A percentile compares a stretch with the other conserved stretches of the same genome.
Conservation (phyloP, 2,329 filamentous ascomycete genomes). For the Monosporascus sp. region DNA sequence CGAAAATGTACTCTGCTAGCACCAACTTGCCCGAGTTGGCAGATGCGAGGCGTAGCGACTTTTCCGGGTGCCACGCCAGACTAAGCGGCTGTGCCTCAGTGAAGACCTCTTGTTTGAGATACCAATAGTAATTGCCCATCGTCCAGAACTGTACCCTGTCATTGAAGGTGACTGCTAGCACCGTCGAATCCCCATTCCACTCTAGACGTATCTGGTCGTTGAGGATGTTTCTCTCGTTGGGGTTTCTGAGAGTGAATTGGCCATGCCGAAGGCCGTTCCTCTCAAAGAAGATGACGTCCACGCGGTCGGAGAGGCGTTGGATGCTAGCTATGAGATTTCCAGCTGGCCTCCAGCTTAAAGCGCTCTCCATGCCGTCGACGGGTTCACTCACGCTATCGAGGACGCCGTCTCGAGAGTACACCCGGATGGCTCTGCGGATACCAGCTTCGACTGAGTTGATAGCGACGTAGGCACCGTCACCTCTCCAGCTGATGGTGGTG, state of each 20-base stretch:
- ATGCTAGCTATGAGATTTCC: constrained; percentile 89
- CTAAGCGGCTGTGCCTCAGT: constrained; percentile 29
- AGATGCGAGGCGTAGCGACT: constrained; percentile 62
- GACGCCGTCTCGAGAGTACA: constrained; percentile 84
- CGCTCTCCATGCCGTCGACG: constrained; percentile 82
- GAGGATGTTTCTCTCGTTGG: constrained; percentile 50
- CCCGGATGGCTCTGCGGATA: constrained; percentile 72
- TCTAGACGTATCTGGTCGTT: constrained; percentile 59
- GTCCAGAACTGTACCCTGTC: constrained; percentile 90
- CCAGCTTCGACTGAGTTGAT: constrained; percentile 71
- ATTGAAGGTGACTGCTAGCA: constrained; percentile 73
- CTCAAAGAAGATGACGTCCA: constrained; percentile 92
- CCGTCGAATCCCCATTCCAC: constrained; percentile 92
- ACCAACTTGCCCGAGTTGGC: constrained; percentile 45
- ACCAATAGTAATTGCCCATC: constrained; percentile 97
- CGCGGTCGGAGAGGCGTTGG: constrained; percentile 61
- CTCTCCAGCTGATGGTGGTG: constrained; percentile 82
- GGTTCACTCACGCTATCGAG: constrained; percentile 94
- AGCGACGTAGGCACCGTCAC: constrained; percentile 86
- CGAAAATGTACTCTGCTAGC: constrained; percentile 62
- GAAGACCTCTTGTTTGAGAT: constrained; percentile 83
- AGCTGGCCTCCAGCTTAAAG: constrained; percentile 84
- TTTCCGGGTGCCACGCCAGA: constrained; percentile 81
- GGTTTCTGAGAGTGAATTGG: constrained; percentile 73
- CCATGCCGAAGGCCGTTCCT: constrained; percentile 96